phyloP scores from a whole-genome alignment of 192 early-diverging fungal species.

The Coemansia javaensis region DNA sequence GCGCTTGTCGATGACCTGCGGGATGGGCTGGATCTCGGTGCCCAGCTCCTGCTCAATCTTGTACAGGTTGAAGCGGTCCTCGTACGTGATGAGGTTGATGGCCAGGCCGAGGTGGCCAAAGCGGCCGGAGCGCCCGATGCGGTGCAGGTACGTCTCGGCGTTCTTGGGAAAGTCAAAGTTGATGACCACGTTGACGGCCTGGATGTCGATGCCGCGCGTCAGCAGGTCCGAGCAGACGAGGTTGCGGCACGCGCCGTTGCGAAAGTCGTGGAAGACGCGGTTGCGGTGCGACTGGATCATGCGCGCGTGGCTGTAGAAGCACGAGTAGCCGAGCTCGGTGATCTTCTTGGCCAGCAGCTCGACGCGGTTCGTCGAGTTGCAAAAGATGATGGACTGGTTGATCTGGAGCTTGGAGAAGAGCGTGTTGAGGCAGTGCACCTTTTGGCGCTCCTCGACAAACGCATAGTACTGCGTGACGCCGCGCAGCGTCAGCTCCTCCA shows the following conservation, averaged over 20 bases:
- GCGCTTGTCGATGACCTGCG: conserved; percentile 91
- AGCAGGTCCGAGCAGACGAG: conserved; percentile 97
- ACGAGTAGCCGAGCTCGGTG: conserved; percentile 99
- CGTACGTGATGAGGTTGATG: conserved; percentile 97
- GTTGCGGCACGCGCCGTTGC: conserved; percentile 95
- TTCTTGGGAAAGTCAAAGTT: conserved; percentile 99
- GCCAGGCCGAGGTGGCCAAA: conserved; percentile 95
- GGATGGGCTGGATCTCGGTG: conserved; percentile 97
- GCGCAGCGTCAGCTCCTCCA: conserved; percentile 97
- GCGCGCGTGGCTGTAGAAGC: conserved; percentile 98
- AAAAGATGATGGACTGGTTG: conserved; percentile 99
- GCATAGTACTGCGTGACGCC: conserved; percentile 99
- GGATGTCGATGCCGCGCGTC: conserved; percentile 98
- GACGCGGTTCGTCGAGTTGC: conserved; percentile 98
- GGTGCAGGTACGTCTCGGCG: conserved; percentile 97
- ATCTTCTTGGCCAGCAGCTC: conserved; percentile 99
- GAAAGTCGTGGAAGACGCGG: conserved; percentile 99
- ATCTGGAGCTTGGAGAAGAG: conserved; percentile 99
- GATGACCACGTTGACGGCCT: conserved; percentile 99
- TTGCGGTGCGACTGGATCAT: conserved; percentile 99
- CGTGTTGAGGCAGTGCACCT: conserved; percentile 92
- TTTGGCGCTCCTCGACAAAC: conserved; percentile 97
- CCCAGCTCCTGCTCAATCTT: conserved; percentile 97
- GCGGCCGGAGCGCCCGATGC: conserved; percentile 95
- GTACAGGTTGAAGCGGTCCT: conserved; percentile 97